Evolutionary conservation across 148 eudicot species (phyloP), one percentile per base, ranked within the genome.

Genomic region (Rheum nobile): DNA sequence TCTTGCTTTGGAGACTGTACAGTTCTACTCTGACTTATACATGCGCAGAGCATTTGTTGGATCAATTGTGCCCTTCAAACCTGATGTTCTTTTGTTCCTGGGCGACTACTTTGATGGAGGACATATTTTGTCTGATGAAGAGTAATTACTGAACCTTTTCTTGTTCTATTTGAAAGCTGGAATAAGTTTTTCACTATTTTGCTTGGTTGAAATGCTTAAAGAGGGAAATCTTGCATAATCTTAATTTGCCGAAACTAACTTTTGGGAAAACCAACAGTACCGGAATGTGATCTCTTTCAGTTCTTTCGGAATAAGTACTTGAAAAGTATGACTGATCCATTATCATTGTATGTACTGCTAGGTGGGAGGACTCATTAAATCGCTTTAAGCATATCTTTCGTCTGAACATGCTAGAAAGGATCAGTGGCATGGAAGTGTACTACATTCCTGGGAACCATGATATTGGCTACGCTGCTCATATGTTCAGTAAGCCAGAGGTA

Each of bases 41-140:
- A 94, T 94, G 91, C 97, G 97, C 69, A 88, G 98, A 82, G 91
- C 96, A 38, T 84, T 88, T 72, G 59, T 88, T 63, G 84, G 89
- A 80, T 80, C 97, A 43, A 79, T 94, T 71, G 72, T 86, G 79
- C 93, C 97, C 59, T 86, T 87, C 69, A 76, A 88, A 73, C 97
- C 98, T 44, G 97, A 94, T 84, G 88, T 82, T 17, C 77, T 94
- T 71, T 79, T 94, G 80, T 91, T 89, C 80, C 72, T 94, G 80
- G 98, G 98, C 59, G 98, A 94, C 82, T 86, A 89, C 81, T 91
- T 94, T 74, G 96, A 94, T 82, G 98, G 98, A 21, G 97, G 98
- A 1, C 85, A 82, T 22, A 28, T 67, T 35, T 75, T 94, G 78
- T 81, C 93, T 57, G 80, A 90, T 75, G 82, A 90, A 75, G 96